These are phyloP conservation scores for Eucalyptus sideroxylon DNA, from an alignment of 345 rosid genomes.

Conservation along the genomic window DNA sequence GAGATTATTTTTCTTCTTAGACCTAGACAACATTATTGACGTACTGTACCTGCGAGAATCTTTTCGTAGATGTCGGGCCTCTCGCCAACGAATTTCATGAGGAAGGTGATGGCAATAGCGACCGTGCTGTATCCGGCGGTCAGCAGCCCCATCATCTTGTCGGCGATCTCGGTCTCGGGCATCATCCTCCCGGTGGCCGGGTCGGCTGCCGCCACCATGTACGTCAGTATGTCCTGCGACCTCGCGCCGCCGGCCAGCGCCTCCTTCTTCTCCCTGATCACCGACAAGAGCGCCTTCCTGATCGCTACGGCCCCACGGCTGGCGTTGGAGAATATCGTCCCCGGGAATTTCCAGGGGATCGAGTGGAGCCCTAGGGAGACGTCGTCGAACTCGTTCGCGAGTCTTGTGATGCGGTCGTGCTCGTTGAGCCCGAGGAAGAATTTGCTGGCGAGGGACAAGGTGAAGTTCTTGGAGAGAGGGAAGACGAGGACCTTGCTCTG, in stretches of 20 bases:
- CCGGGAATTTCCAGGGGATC: slow-evolving; percentile 14
- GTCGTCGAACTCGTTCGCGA: slow-evolving; percentile 17
- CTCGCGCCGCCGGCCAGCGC: slow-evolving; percentile 6
- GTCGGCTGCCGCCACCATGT: slow-evolving; percentile 17
- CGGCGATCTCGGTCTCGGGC: slow-evolving; percentile 37
- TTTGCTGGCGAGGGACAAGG: slow-evolving; percentile 26
- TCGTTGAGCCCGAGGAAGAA: slow-evolving; percentile 32
- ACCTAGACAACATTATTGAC: neutral
- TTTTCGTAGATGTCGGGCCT: slow-evolving; percentile 22
- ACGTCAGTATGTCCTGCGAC: slow-evolving; percentile 12
- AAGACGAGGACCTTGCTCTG: slow-evolving; percentile 6
- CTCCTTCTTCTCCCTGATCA: slow-evolving; percentile 22
- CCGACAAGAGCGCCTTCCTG: slow-evolving; percentile 5
- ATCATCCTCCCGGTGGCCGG: slow-evolving; percentile 10
- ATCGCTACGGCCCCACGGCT: slow-evolving; percentile 9
- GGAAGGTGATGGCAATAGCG: slow-evolving; percentile 31
- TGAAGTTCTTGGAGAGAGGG: slow-evolving; percentile 18
- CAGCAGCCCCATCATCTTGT: slow-evolving; percentile 35
- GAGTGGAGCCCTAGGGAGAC: slow-evolving; percentile 28
- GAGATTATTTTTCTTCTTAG: neutral
- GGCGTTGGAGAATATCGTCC: slow-evolving; percentile 17
- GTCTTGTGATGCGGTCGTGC: slow-evolving; percentile 12
- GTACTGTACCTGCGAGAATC: slow-evolving; percentile 8
- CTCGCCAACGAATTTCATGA: slow-evolving; percentile 43
- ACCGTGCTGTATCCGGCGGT: slow-evolving; percentile 42